A percentile compares a stretch with the other conserved stretches of the same genome.
phyloP scores from a whole-genome alignment of 345 rosid genomes.

The Conringia planisiliqua region DNA sequence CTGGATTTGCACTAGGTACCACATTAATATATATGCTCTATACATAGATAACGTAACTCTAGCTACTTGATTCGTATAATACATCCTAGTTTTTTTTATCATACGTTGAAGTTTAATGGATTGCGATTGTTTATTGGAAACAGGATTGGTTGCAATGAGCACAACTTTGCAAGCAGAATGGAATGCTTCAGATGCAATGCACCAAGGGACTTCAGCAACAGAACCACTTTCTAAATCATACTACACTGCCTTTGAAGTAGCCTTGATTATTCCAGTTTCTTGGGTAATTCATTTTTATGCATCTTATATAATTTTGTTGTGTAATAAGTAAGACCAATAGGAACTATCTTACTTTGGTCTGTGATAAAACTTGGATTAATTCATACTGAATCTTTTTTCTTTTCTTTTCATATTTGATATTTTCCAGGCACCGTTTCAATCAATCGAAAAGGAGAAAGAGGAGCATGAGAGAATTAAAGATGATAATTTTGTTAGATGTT shows the following conservation, averaged over 20 bases:
- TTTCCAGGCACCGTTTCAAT: slow-evolving; percentile 28
- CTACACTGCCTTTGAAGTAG: slow-evolving; percentile 15
- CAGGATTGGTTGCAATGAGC: slow-evolving; percentile 81
- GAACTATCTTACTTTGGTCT: not conserved
- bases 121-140: not conserved
- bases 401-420: not conserved
- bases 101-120: not conserved
- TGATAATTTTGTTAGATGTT: slow-evolving; percentile 39
- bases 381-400: not conserved
- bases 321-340: not conserved
- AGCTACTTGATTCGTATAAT: not conserved
- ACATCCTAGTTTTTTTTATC: not conserved
- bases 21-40: not conserved
- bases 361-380: not conserved
- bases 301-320: not conserved
- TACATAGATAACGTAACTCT: not conserved
- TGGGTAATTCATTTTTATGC: slow-evolving; percentile 20
- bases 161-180: slow-evolving; percentile 89
- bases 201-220: slow-evolving; percentile 58
- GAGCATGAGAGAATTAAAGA: slow-evolving; percentile 18
- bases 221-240: slow-evolving; percentile 32
- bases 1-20: slow-evolving; percentile 85
- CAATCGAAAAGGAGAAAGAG: slow-evolving; percentile 26
- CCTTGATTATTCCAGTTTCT: slow-evolving; percentile 16
- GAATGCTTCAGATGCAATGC: slow-evolving; percentile 91